phyloP scores from a whole-genome alignment of 2,329 filamentous ascomycete species.

The Aspergillus jensenii region DNA sequence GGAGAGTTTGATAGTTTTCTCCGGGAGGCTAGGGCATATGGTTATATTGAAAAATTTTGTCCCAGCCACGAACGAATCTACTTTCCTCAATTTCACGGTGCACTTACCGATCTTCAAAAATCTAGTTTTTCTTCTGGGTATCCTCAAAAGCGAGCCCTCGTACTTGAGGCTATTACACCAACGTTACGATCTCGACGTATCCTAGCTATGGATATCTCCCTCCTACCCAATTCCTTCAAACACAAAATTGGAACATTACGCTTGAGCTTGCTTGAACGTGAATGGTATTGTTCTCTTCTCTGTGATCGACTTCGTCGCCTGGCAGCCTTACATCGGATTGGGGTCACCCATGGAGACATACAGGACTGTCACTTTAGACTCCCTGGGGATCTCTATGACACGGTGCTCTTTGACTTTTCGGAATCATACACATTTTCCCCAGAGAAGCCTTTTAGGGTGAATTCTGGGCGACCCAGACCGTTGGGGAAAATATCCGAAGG shows the following conservation, averaged over 20 bases:
- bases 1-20: slow-evolving; percentile 14
- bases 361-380: slow-evolving; percentile 13
- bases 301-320: slow-evolving; percentile 11
- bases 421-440: slow-evolving; percentile 11
- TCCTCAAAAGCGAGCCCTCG: slow-evolving; percentile 10
- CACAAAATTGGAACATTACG: neutral
- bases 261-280: slow-evolving; percentile 3
- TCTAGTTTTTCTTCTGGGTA: slow-evolving; percentile 14
- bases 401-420: slow-evolving; percentile 15
- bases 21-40: slow-evolving; percentile 16
- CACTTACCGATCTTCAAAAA: slow-evolving; percentile 7
- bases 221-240: neutral
- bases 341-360: slow-evolving; percentile 14
- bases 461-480: slow-evolving; percentile 8
- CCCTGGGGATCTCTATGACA: slow-evolving; percentile 12
- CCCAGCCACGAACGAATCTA: slow-evolving; percentile 11
- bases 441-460: slow-evolving; percentile 2
- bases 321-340: slow-evolving; percentile 6
- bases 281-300: slow-evolving; percentile 11
- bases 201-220: neutral
- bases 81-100: slow-evolving; percentile 10
- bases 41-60: slow-evolving; percentile 15
- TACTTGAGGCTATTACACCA: slow-evolving; percentile 10
- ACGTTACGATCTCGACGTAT: slow-evolving; percentile 4
- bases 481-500: slow-evolving; percentile 10